A percentile compares a stretch with the other conserved stretches of the same genome.
These are phyloP conservation scores for Penicillium glabrum DNA, from an alignment of 2,329 filamentous ascomycete genomes.

Conservation along the genomic window DNA sequence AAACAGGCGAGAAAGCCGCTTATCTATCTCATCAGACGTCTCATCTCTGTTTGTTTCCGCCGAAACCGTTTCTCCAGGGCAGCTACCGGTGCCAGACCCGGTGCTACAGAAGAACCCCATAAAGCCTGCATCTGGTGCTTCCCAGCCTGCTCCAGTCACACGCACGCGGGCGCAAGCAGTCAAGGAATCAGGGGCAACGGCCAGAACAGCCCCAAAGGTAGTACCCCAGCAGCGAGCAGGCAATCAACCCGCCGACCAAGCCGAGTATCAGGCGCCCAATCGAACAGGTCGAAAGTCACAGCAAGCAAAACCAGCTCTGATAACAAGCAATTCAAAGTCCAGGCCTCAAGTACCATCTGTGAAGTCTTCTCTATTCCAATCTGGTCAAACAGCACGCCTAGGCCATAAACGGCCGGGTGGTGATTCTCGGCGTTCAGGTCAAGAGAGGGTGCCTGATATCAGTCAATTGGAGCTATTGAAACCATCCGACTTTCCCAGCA, in stretches of 20 bases:
- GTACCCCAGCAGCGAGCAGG: not conserved
- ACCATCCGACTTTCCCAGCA: slow-evolving; percentile 32
- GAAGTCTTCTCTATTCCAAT: not conserved
- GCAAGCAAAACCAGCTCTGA: not conserved
- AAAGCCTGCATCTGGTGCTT: not conserved
- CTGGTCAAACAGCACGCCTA: not conserved
- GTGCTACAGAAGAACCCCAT: not conserved
- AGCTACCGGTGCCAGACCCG: slow-evolving; percentile 2
- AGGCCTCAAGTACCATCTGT: not conserved
- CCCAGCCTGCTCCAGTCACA: not conserved
- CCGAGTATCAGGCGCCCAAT: not conserved
- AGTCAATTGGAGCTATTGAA: slow-evolving; percentile 36
- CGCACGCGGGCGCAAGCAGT: not conserved
- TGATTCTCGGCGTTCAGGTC: not conserved
- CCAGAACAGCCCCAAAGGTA: not conserved
- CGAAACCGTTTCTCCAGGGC: not conserved
- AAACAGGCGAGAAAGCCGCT: not conserved
- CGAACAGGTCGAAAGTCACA: not conserved
- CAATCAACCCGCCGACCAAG: not conserved
- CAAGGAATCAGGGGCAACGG: not conserved
- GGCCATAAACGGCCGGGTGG: not conserved
- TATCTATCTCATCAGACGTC: not conserved
- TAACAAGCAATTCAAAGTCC: not conserved
- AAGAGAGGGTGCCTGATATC: slow-evolving; percentile 38
- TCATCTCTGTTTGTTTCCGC: slow-evolving; percentile 19